Evolutionary conservation across 2,329 filamentous ascomycete genomes (phyloP).

Genomic region (Penicillium brasilianum): DNA sequence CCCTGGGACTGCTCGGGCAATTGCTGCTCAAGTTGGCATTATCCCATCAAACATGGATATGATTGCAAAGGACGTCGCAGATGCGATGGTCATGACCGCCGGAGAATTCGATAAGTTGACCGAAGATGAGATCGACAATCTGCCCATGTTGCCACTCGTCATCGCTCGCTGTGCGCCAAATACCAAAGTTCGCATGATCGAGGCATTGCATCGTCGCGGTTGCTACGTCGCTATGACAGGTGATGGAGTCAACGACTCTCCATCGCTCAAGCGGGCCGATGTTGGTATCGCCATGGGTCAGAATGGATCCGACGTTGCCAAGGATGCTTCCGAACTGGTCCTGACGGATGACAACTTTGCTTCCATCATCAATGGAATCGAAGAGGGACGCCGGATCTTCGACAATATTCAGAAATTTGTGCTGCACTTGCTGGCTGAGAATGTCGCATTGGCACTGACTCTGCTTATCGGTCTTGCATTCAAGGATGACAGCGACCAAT

Average conservation of each 20-base stretch:
- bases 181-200: constrained; percentile 86
- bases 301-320: constrained; percentile 82
- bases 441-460: constrained; percentile 82
- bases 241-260: constrained; percentile 86
- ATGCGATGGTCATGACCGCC: constrained; percentile 74
- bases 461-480: constrained; percentile 82
- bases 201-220: constrained; percentile 61
- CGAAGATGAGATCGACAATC: constrained; percentile 71
- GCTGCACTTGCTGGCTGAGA: constrained; percentile 77
- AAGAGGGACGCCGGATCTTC: constrained; percentile 83
- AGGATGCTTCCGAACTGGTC: constrained; percentile 68
- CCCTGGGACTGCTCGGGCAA: constrained; percentile 76
- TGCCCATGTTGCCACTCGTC: constrained; percentile 62
- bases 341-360: constrained; percentile 85
- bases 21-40: constrained; percentile 79
- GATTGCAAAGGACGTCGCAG: constrained; percentile 66
- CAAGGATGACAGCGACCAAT: constrained; percentile 71
- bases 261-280: constrained; percentile 78
- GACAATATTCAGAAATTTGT: constrained; percentile 92
- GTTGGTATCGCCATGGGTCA: constrained; percentile 88
- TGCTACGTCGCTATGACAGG: constrained; percentile 86
- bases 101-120: constrained; percentile 78
- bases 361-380: constrained; percentile 80
- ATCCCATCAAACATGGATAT: constrained; percentile 67
- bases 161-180: constrained; percentile 64